These are phyloP conservation scores for Monosporascus sp. DNA, from an alignment of 2,329 filamentous ascomycete genomes.

Conservation along the genomic window DNA sequence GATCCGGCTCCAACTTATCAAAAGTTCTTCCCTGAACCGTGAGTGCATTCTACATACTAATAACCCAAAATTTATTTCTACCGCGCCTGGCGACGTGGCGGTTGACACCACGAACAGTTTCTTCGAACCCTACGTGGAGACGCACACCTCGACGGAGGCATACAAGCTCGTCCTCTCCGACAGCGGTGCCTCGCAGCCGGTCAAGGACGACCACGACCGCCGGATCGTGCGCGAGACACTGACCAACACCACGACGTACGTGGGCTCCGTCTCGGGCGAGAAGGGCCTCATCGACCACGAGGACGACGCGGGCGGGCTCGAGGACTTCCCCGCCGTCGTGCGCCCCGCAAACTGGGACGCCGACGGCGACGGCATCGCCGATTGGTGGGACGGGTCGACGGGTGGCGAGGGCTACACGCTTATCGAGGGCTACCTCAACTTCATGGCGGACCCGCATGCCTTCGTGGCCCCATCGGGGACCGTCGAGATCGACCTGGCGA, in stretches of 20 bases:
- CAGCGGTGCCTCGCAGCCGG: conserved; percentile 25
- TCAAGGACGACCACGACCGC: conserved; percentile 27
- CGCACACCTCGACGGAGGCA: conserved; percentile 26
- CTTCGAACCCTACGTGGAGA: conserved; percentile 25
- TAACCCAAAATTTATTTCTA: neutral
- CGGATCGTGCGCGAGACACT: conserved; percentile 29
- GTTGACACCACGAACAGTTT: conserved; percentile 8
- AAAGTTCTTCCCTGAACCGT: conserved; percentile 20
- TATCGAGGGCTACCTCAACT: conserved; percentile 30
- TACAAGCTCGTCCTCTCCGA: conserved; percentile 31
- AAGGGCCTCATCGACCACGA: conserved; percentile 29
- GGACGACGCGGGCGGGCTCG: conserved; percentile 28
- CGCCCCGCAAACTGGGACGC: conserved; percentile 26
- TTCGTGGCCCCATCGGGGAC: conserved; percentile 22
- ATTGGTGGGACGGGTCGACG: conserved; percentile 31
- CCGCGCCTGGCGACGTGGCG: no score
- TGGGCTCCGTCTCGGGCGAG: conserved; percentile 23
- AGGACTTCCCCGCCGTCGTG: conserved; percentile 23
- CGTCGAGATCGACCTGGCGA: conserved; percentile 19
- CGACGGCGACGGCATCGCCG: conserved; percentile 28
- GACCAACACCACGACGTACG: conserved; percentile 24
- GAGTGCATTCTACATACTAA: neutral
- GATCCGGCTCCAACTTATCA: conserved; percentile 16
- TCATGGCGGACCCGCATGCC: conserved; percentile 29
- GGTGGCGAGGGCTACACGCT: conserved; percentile 26